Conservation (phyloP, 73 alveolate species). For the Symbiodinium natans region DNA sequence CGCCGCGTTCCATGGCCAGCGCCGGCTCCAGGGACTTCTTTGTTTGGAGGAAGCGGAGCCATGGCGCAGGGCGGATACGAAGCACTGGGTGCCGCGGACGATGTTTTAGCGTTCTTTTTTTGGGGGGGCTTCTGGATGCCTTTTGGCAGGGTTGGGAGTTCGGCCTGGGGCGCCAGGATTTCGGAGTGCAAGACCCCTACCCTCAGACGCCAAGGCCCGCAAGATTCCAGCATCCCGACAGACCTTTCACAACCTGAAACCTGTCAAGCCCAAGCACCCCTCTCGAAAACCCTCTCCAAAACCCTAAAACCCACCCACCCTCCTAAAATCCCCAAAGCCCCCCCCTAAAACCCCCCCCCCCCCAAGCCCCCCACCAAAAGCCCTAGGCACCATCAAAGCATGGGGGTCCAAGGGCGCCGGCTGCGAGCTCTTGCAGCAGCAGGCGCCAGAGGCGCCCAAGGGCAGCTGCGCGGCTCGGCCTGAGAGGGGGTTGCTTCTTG, state of each 20-base stretch:
- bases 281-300: not conserved
- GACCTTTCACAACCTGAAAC: not conserved
- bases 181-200: no score
- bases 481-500: not conserved
- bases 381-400: constrained; percentile 17
- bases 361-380: not conserved
- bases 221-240: not conserved
- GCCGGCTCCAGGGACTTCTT: no score
- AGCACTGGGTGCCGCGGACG: constrained; percentile 15
- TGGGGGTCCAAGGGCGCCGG: constrained; percentile 41
- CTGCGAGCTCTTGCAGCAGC: constrained; percentile 11
- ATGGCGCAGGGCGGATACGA: constrained; percentile 16
- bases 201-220: no score
- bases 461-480: not conserved
- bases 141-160: no score
- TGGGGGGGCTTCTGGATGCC: not conserved
- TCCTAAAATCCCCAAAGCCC: no score
- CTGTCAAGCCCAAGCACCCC: not conserved
- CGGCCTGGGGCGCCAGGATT: no score
- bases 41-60: no score
- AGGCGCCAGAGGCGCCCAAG: not conserved
- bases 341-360: not conserved
- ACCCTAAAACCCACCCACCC: not conserved
- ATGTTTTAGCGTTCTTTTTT: not conserved
- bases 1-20: no score